Evolutionary conservation across 805 yeast species (phyloP).

Genomic region (Saturnispora quitensis): DNA sequence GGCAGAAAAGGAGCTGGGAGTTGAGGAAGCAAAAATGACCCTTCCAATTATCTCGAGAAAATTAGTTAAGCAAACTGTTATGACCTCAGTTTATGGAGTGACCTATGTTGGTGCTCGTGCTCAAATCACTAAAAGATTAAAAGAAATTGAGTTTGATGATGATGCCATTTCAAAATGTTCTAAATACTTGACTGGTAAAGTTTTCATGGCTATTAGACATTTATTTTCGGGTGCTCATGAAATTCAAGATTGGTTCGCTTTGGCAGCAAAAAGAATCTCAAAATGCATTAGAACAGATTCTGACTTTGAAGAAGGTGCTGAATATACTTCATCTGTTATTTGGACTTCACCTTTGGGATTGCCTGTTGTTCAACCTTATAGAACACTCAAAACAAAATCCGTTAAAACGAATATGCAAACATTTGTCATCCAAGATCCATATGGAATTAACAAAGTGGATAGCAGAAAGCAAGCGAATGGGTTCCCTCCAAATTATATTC

Average conservation of each 20-base stretch:
- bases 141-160: constrained; percentile 40
- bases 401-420: constrained; percentile 81
- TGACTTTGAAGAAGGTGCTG: constrained; percentile 45
- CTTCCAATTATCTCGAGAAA: constrained; percentile 68
- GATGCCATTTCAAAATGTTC: constrained; percentile 32
- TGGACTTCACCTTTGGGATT: constrained; percentile 97
- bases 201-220: constrained; percentile 75
- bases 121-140: constrained; percentile 75
- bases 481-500: constrained; percentile 92
- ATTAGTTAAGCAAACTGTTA: constrained; percentile 92
- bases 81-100: constrained; percentile 98
- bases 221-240: constrained; percentile 86
- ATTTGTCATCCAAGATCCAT: constrained; percentile 84
- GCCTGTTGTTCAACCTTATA: constrained; percentile 95
- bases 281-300: constrained; percentile 66
- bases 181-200: constrained; percentile 64
- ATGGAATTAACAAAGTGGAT: constrained; percentile 70
- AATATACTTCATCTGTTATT: constrained; percentile 76
- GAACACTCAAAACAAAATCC: constrained; percentile 54
- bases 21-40: constrained; percentile 44
- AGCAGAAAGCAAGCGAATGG: constrained; percentile 86
- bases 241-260: constrained; percentile 94
- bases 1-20: constrained; percentile 43
- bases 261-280: constrained; percentile 72
- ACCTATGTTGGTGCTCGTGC: constrained; percentile 88